Conservation (phyloP, 768 basidiomycete species). For the Lyophyllum semitale region DNA sequence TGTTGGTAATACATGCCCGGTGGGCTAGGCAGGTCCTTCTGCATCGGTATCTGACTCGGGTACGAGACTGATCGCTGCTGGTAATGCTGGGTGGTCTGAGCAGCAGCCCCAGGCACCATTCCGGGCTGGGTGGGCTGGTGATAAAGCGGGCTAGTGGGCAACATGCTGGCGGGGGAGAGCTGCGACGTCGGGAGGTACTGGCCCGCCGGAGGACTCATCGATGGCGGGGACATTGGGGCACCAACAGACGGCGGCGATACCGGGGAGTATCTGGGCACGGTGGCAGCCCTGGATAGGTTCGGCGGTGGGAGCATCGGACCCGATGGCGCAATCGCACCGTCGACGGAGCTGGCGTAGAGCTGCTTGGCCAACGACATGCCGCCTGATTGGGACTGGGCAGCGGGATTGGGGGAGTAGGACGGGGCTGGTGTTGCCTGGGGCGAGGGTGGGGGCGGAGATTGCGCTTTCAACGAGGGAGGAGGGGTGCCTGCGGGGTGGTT, state of each 20-base stretch:
- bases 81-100: not conserved
- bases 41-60: not conserved
- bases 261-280: constrained; percentile 8
- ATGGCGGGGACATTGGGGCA: constrained; percentile 1
- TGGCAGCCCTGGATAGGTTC: constrained; percentile 2
- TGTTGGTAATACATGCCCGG: not conserved
- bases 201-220: not conserved
- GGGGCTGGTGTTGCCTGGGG: not conserved
- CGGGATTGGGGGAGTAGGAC: not conserved
- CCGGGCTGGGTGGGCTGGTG: not conserved
- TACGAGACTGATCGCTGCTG: not conserved
- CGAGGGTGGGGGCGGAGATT: constrained; percentile 3
- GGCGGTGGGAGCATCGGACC: constrained; percentile 14
- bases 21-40: not conserved
- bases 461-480: constrained; percentile 10
- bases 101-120: not conserved
- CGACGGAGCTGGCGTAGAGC: constrained; percentile 43
- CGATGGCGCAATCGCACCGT: constrained; percentile 5
- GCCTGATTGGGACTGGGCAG: not conserved
- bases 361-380: constrained; percentile 37
- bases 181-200: not conserved
- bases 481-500: constrained; percentile 28
- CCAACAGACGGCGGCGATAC: not conserved
- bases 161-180: constrained; percentile 5
- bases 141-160: not conserved